These are phyloP conservation scores for Helianthus tuberosus DNA, from an alignment of 129 eudicot genomes.

Conservation along the genomic window DNA sequence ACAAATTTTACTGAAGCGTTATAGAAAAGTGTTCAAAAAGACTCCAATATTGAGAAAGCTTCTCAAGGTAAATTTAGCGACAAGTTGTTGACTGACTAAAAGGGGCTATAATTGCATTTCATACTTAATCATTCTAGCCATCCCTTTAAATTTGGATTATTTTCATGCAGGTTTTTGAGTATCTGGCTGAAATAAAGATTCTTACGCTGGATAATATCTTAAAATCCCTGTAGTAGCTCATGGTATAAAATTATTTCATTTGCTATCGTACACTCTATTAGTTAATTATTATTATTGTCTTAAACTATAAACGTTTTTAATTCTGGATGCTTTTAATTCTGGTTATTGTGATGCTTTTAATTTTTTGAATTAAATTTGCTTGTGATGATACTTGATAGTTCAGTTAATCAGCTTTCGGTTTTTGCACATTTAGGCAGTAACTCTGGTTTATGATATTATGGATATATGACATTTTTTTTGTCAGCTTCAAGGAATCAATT, in stretches of 20 bases:
- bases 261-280: background rate
- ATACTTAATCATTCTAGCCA: background rate
- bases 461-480: conserved; percentile 22
- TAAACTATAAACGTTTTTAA: background rate
- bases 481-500: conserved; percentile 88
- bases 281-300: background rate
- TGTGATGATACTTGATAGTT: conserved; percentile 6
- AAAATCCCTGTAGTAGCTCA: conserved; percentile 24
- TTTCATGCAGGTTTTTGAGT: conserved; percentile 68
- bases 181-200: conserved; percentile 71
- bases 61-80: conserved; percentile 63
- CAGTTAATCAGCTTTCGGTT: conserved; percentile 7
- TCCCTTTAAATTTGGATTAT: background rate
- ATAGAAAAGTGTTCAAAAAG: conserved; percentile 66
- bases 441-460: background rate
- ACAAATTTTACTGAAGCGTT: conserved; percentile 81
- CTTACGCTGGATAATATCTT: conserved; percentile 72
- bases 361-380: background rate
- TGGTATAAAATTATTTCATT: background rate
- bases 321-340: background rate
- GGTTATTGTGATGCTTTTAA: background rate
- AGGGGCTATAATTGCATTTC: background rate
- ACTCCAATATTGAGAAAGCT: conserved; percentile 91
- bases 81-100: conserved; percentile 13
- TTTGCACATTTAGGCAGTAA: conserved; percentile 8